Conservation (phyloP, 148 eudicot genomes). For the Chenopodium album region DNA sequence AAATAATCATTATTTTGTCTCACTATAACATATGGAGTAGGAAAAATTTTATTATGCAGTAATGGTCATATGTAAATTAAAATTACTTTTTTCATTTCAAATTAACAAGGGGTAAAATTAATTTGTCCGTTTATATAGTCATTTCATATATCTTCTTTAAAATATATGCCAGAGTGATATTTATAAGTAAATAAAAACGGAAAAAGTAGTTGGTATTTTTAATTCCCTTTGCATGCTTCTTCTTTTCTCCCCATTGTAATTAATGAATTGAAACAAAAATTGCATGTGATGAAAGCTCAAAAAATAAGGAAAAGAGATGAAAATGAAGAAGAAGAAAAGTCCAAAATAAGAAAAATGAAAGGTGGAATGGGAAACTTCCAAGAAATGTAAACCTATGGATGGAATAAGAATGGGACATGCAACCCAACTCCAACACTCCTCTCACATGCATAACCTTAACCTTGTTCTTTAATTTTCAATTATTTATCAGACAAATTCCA, state of each 20-base stretch:
- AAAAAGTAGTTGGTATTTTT: no score
- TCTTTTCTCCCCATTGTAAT: not conserved
- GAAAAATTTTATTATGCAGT: no score
- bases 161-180: no score
- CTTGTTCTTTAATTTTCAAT: not conserved
- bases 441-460: not conserved
- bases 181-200: no score
- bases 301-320: not conserved
- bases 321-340: not conserved
- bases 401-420: slow-evolving; percentile 7
- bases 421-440: not conserved
- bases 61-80: no score
- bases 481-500: not conserved
- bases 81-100: not conserved
- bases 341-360: not conserved
- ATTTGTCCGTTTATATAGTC: no score
- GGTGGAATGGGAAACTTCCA: not conserved
- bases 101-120: no score
- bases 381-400: not conserved
- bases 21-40: not conserved
- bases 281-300: not conserved
- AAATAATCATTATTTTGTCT: not conserved
- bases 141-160: no score
- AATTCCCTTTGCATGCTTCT: not conserved
- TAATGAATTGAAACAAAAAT: not conserved